Conservation (phyloP, 495 filamentous ascomycete species). For the Xylaria bambusicola region DNA sequence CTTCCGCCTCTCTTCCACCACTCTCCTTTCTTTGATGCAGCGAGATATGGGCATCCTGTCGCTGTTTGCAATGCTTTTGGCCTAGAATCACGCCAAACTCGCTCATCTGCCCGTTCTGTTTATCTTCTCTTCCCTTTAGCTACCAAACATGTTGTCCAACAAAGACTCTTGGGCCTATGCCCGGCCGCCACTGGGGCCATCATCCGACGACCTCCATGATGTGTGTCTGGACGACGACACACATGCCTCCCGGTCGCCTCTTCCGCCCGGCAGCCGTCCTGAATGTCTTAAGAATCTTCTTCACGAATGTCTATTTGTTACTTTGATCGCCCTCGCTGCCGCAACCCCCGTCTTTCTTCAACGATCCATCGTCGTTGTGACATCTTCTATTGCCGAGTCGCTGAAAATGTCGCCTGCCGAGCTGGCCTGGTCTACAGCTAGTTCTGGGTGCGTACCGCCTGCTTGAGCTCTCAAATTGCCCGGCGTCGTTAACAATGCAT, state of each 20-base stretch:
- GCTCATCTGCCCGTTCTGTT: constrained; percentile 17
- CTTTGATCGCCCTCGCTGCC: constrained; percentile 65
- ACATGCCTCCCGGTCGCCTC: constrained; percentile 17
- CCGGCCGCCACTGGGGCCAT: constrained; percentile 18
- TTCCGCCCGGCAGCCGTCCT: constrained; percentile 42
- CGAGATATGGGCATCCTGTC: too few species aligned
- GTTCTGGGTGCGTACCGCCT: constrained; percentile 48
- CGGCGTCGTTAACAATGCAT: constrained; percentile 28
- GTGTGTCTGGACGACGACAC: constrained; percentile 31
- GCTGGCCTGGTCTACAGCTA: constrained; percentile 63
- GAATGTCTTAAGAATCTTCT: constrained; percentile 58
- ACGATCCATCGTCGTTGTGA: constrained; percentile 60
- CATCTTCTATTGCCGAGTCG: constrained; percentile 58
- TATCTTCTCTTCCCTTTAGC: constrained; percentile 14
- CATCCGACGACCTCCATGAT: constrained; percentile 33
- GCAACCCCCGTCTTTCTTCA: constrained; percentile 59
- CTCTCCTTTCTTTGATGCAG: too few species aligned
- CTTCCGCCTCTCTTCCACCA: too few species aligned
- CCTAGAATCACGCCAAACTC: constrained; percentile 8
- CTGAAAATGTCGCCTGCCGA: constrained; percentile 62
- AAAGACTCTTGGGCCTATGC: constrained; percentile 25
- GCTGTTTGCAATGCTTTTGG: constrained; percentile 28
- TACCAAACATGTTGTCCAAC: constrained; percentile 23
- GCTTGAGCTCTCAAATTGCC: not conserved
- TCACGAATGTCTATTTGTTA: constrained; percentile 62